Evolutionary conservation across 169 alveolate genomes (phyloP).

Genomic region (Theileria parva): DNA sequence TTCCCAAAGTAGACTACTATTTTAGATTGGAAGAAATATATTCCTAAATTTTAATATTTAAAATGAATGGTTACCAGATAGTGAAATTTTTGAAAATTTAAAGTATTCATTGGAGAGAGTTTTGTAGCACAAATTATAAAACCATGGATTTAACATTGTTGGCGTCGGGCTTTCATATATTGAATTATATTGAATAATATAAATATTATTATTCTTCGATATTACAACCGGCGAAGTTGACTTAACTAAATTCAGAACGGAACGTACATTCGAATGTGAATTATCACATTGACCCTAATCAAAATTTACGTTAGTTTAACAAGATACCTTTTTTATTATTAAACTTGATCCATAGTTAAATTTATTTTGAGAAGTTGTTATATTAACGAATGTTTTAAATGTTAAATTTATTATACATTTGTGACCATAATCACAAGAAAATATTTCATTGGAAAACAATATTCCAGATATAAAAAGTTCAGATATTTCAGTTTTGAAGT

Average conservation of each 20-base stretch:
- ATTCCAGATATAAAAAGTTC: conserved; percentile 39
- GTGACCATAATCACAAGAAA: background rate
- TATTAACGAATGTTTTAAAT: background rate
- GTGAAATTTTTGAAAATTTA: background rate
- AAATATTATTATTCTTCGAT: background rate
- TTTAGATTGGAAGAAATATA: background rate
- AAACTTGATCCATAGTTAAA: conserved; percentile 10
- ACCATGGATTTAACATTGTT: background rate
- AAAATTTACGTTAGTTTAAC: background rate
- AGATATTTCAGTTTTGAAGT: conserved; percentile 27
- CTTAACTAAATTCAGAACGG: background rate
- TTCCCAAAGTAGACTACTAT: conserved; percentile 27
- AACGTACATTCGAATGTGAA: background rate
- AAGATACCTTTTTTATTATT: conserved; percentile 15
- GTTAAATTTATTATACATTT: background rate
- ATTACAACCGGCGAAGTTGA: background rate
- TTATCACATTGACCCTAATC: background rate
- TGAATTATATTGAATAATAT: conserved; percentile 15
- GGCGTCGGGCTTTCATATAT: background rate
- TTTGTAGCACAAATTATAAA: conserved; percentile 14
- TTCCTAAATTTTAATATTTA: background rate
- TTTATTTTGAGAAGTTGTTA: background rate
- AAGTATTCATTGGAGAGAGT: background rate
- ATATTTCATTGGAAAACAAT: background rate
- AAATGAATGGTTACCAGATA: background rate